phyloP scores from a whole-genome alignment of 495 filamentous ascomycete species.

The Sporormia fimetaria region DNA sequence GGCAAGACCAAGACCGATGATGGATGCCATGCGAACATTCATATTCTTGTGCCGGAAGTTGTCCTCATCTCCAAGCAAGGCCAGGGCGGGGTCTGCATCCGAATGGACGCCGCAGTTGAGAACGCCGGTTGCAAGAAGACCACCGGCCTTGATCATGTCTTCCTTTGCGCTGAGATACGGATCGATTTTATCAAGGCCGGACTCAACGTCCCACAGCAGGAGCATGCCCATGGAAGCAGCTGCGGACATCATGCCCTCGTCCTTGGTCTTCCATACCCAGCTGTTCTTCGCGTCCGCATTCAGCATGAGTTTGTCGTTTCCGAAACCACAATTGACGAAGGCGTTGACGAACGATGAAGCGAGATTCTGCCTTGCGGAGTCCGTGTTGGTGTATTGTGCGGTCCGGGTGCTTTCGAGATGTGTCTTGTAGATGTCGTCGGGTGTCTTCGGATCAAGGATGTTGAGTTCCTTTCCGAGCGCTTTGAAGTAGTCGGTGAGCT shows the following conservation, averaged over 20 bases:
- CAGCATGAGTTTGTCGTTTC: conserved; percentile 94
- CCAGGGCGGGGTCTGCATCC: conserved; percentile 78
- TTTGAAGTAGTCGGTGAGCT: conserved; percentile 85
- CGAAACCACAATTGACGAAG: conserved; percentile 92
- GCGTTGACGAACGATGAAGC: conserved; percentile 93
- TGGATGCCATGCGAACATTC: conserved; percentile 62
- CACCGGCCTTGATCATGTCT: conserved; percentile 79
- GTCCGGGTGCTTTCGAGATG: conserved; percentile 91
- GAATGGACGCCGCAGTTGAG: conserved; percentile 82
- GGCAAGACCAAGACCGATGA: conserved; percentile 91
- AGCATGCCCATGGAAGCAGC: conserved; percentile 86
- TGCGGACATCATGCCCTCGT: conserved; percentile 93
- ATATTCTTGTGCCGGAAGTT: conserved; percentile 66
- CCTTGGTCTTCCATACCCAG: conserved; percentile 99
- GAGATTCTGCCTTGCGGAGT: conserved; percentile 90
- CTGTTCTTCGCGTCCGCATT: conserved; percentile 66
- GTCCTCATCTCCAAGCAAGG: conserved; percentile 66
- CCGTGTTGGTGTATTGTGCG: conserved; percentile 82
- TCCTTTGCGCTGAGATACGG: conserved; percentile 78
- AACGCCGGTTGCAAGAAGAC: conserved; percentile 80
- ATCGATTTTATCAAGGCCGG: conserved; percentile 80
- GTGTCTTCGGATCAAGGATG: conserved; percentile 89
- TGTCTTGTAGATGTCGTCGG: conserved; percentile 99
- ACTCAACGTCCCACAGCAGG: conserved; percentile 81
- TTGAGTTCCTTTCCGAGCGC: conserved; percentile 89